phyloP scores from a whole-genome alignment of 345 rosid species.

The Euclidium syriacum region DNA sequence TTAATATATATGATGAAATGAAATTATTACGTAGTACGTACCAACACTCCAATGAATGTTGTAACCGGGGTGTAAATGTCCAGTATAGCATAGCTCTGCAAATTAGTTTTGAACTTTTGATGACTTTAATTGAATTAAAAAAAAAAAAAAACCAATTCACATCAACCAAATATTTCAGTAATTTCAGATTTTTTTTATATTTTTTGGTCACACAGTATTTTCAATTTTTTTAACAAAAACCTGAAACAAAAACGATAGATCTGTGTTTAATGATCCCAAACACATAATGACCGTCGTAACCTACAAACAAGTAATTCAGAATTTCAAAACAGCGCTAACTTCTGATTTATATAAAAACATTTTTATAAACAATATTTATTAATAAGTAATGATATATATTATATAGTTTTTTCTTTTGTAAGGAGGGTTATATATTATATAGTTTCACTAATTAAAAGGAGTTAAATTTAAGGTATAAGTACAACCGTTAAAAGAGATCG shows the following conservation, averaged over 20 bases:
- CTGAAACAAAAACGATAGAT: conserved; percentile 55
- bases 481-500: conserved; percentile 59
- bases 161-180: too few species aligned
- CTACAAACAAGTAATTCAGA: conserved; percentile 46
- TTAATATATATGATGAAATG: background rate
- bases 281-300: conserved; percentile 75
- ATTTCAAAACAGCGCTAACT: too few species aligned
- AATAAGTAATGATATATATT: too few species aligned
- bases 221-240: conserved; percentile 24
- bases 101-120: too few species aligned
- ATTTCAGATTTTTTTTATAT: background rate
- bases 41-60: conserved; percentile 26
- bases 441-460: background rate
- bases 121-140: too few species aligned
- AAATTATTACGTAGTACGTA: background rate
- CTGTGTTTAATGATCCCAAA: conserved; percentile 59
- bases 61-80: conserved; percentile 15
- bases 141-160: too few species aligned
- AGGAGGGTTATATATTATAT: too few species aligned
- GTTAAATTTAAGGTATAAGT: background rate
- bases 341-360: background rate
- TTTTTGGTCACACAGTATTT: too few species aligned
- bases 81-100: conserved; percentile 23
- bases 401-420: too few species aligned
- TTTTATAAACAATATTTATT: too few species aligned